Conservation (phyloP, 495 filamentous ascomycete genomes). For the Lasiosphaeria hispida region DNA sequence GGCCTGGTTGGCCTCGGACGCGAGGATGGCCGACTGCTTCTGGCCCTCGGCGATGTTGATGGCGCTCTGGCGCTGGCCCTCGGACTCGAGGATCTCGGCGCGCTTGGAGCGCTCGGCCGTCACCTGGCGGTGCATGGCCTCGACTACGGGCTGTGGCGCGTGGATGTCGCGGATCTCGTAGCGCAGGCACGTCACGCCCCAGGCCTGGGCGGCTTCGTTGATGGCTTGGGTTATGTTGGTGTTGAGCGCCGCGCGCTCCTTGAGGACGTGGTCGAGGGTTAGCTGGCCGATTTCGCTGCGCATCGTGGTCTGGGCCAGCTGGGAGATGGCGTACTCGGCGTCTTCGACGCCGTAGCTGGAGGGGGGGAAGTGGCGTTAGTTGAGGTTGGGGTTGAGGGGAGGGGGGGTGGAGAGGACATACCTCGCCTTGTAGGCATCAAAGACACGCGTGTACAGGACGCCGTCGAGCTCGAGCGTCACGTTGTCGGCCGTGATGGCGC, state of each 20-base stretch:
- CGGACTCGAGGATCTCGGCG: slow-evolving; percentile 93
- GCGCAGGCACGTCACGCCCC: slow-evolving; percentile 92
- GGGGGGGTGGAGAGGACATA: slow-evolving; percentile 34
- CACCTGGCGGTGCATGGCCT: slow-evolving; percentile 96
- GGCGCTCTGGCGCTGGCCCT: slow-evolving; percentile 91
- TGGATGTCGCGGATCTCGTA: slow-evolving; percentile 99
- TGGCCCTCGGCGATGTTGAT: slow-evolving; percentile 98
- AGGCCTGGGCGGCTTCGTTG: slow-evolving; percentile 94
- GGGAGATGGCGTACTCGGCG: slow-evolving; percentile 96
- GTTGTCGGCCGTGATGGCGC: slow-evolving; percentile 97
- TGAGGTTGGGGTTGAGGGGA: slow-evolving; percentile 12
- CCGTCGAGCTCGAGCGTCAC: slow-evolving; percentile 96
- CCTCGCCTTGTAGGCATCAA: slow-evolving; percentile 97
- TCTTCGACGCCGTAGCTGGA: slow-evolving; percentile 94
- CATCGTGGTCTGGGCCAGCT: slow-evolving; percentile 98
- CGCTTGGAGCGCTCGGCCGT: slow-evolving; percentile 95
- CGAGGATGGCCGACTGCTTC: slow-evolving; percentile 93
- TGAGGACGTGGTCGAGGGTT: slow-evolving; percentile 93
- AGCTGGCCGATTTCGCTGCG: slow-evolving; percentile 95
- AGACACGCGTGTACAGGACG: slow-evolving; percentile 89
- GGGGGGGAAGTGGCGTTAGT: not conserved
- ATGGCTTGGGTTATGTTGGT: slow-evolving; percentile 96
- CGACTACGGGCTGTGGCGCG: slow-evolving; percentile 86
- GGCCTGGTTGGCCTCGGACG: slow-evolving; percentile 83
- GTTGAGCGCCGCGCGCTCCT: slow-evolving; percentile 93